Base-by-base conservation (phyloP, 2,329 filamentous ascomycete species). In the Lithohypha guttulata region DNA sequence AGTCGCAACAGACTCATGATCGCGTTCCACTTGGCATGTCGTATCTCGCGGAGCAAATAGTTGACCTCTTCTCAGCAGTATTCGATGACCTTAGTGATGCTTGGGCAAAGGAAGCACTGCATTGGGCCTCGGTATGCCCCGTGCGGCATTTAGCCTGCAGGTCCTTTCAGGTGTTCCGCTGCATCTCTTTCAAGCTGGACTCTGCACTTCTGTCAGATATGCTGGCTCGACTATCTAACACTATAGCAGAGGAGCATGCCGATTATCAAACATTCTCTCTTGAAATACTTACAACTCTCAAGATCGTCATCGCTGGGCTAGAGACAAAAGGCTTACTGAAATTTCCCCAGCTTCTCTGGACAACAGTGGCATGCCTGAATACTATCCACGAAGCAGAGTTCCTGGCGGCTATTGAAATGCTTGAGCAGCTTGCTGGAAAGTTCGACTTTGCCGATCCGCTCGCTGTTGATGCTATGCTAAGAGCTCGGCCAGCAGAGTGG, bases 311-410 rank as follows among this genome's bases (percentile, higher is more conserved):
- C 42, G 74, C 78, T 49, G 91, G 89, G 40, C 66, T 96, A 19
- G 79, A 87, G 14, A 71, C 81, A 0, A 74, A 81, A 25, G 81
- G 87, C 55, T 69, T 98, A 2, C 62, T 93, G 33, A 77, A 79
- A n/a, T 95, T 94, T 49, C 91, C 91, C 2, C 89, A 96, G 54
- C 68, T 98, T 1, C 96, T 98, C 61, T 98, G 93, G 93, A 93
- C 89, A 1, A 94, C 84, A 0, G 95, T 87, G 53, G 91, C 91
- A 8, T 98, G 91, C 56, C 66, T 98, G 14, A 87, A 96, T 54
- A 96, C 91, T 0, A 93, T 96, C 54, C 93, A 96, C 48, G 93
- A 98, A 60, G 75, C 81, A 15, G 91, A 98, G 55, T 98, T 94
- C 47, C 73, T 91, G 45, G 91, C 95, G 56, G 86, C 84, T 15